Conservation (phyloP, 495 filamentous ascomycete species). For the Antarctomyces pellizariae region DNA sequence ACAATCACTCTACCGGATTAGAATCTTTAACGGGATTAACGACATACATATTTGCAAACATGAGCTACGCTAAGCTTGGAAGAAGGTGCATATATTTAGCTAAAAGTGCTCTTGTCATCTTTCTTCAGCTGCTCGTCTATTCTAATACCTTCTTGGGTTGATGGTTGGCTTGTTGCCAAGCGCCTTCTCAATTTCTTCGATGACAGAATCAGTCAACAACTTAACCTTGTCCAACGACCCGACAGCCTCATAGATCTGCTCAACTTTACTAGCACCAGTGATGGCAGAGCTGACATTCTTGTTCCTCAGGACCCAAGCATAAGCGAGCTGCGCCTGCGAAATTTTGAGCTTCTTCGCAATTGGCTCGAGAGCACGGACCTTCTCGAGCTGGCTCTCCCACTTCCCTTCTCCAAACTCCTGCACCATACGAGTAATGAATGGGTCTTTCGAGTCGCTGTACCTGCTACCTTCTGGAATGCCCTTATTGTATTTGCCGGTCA, state of each 20-base stretch:
- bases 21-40: too few species aligned
- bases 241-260: conserved; percentile 53
- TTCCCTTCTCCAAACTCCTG: conserved; percentile 20
- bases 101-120: neutral
- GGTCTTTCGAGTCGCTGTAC: conserved; percentile 19
- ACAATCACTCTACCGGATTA: too few species aligned
- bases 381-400: conserved; percentile 22
- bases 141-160: conserved; percentile 14
- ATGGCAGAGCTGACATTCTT: conserved; percentile 51
- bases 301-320: conserved; percentile 67
- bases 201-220: conserved; percentile 38
- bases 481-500: conserved; percentile 68
- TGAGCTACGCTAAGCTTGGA: too few species aligned
- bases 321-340: conserved; percentile 38
- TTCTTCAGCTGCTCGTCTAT: conserved; percentile 1
- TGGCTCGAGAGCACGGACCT: conserved; percentile 26
- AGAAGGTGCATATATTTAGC: too few species aligned
- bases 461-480: conserved; percentile 33
- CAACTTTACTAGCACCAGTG: conserved; percentile 45
- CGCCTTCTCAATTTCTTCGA: conserved; percentile 45
- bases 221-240: conserved; percentile 34
- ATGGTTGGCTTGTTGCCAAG: conserved; percentile 37
- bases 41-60: too few species aligned
- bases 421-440: conserved; percentile 23
- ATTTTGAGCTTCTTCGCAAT: conserved; percentile 45